Base-by-base conservation (phyloP, 257 asterid genomes). In the Fraxinus pennsylvanica region DNA sequence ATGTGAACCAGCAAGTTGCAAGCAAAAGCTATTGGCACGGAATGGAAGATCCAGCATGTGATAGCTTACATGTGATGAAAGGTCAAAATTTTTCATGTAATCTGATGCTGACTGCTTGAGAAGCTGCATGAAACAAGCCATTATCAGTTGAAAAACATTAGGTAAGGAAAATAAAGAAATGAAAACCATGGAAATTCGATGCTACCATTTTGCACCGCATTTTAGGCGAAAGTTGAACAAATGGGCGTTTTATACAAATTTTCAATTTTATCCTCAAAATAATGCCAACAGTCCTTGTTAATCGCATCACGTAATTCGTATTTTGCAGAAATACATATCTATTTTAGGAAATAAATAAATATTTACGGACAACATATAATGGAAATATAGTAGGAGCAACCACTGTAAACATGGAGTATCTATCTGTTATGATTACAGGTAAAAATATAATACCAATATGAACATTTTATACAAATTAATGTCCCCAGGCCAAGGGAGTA, bases 81-180 rank as follows among this genome's bases (percentile, higher is more conserved):
- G 83, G 79, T 93, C 96, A 66, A 88, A 89, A 39, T 43, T 83
- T 45, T 88, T 89, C 2, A 96, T 84, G 86, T 81, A 93, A 85
- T 91, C 92, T 72, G 93, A 84, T 14, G 95, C 96, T 27, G 97
- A 83, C 86, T 88, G 89, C 84, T 91, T 91, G 84, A 96, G 89
- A 87, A 93, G 82, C 99, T 96, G 97, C 89, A 90, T 27, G 43
- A 77, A 63, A 89, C 57, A 82, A 79, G 80, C 66, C 76, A 69
- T 5, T 6, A 70, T 73, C 75, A 84, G 63, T 76, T 25, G 39
- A 61, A 73, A 76, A 59, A 68, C 7, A 80, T 21, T 50, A 69
- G 59, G 66, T 9, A 22, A 32, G 57, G 47, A 74, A 75, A 70
- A 67, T 22, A 39, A 66, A 19, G 3, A 74, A 69, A 79, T 7